Percentiles rank a stretch among this genome's conserved stretches.
These are phyloP conservation scores for Carex kokanica DNA, from an alignment of 176 grass and related monocot species.

Conservation along the genomic window DNA sequence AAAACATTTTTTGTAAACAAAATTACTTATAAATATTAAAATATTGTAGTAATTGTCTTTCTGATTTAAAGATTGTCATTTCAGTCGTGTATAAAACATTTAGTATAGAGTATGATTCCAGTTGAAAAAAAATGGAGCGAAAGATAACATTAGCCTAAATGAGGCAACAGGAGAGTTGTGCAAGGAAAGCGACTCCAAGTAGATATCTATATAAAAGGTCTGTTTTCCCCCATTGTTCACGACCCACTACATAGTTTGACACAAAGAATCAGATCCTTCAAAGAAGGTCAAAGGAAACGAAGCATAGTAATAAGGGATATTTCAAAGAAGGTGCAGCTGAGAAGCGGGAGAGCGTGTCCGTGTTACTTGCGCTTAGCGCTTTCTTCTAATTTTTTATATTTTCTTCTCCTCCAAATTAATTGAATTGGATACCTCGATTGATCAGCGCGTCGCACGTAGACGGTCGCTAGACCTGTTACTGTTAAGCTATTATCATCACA, in stretches of 20 bases:
- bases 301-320: neutral
- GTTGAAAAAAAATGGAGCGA: neutral
- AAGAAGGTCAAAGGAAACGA: neutral
- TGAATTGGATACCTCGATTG: neutral
- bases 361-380: neutral
- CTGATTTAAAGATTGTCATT: no score
- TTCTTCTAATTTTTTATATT: neutral
- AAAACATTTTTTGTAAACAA: no score
- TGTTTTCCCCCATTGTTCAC: neutral
- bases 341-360: neutral
- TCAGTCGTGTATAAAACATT: no score
- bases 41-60: no score
- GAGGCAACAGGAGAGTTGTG: neutral
- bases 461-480: neutral
- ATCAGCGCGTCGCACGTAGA: conserved; percentile 13
- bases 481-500: neutral
- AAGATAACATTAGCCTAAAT: no score
- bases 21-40: no score
- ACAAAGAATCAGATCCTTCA: neutral
- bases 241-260: neutral
- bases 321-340: conserved; percentile 20
- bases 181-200: neutral
- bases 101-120: neutral
- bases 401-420: neutral
- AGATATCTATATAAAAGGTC: neutral